Conservation (phyloP, 495 filamentous ascomycete genomes). For the Tricharina praecox region DNA sequence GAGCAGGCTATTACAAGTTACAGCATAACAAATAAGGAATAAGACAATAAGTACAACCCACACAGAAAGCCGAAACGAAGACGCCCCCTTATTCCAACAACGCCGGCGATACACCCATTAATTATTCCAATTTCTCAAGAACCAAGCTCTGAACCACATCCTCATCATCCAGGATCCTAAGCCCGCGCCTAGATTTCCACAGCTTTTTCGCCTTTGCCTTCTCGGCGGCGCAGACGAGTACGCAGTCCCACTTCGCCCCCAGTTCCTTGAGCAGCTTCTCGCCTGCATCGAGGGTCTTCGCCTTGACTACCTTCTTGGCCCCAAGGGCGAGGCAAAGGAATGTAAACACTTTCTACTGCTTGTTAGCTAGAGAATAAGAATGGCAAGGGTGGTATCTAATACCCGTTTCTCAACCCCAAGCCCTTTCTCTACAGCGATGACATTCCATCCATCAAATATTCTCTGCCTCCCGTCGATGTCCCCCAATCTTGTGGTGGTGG, state of each 20-base stretch:
- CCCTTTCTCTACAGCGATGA: constrained; percentile 57
- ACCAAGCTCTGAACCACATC: constrained; percentile 88
- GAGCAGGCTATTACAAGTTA: too few species aligned
- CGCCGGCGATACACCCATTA: too few species aligned
- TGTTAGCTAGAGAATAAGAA: not conserved
- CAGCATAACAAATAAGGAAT: too few species aligned
- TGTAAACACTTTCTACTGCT: constrained; percentile 37
- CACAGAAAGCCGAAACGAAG: too few species aligned
- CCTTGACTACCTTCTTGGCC: constrained; percentile 45
- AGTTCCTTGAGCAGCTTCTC: constrained; percentile 38
- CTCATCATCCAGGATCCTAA: constrained; percentile 63
- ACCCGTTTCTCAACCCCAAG: constrained; percentile 41
- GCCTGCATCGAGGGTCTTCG: constrained; percentile 42
- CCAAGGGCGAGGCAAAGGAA: constrained; percentile 71
- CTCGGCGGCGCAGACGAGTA: constrained; percentile 49
- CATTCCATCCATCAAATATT: constrained; percentile 46
- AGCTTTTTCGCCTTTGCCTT: too few species aligned
- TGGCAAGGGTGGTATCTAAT: constrained; percentile 21
- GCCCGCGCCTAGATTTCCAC: constrained; percentile 27
- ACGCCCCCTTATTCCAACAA: too few species aligned
- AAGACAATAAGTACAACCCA: too few species aligned
- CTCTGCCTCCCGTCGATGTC: constrained; percentile 43
- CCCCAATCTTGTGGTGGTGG: constrained; percentile 38
- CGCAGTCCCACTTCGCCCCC: constrained; percentile 48
- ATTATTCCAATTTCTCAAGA: constrained; percentile 48